These are phyloP conservation scores for Cladorrhinum sp. DNA, from an alignment of 2,329 filamentous ascomycete genomes.

Conservation along the genomic window DNA sequence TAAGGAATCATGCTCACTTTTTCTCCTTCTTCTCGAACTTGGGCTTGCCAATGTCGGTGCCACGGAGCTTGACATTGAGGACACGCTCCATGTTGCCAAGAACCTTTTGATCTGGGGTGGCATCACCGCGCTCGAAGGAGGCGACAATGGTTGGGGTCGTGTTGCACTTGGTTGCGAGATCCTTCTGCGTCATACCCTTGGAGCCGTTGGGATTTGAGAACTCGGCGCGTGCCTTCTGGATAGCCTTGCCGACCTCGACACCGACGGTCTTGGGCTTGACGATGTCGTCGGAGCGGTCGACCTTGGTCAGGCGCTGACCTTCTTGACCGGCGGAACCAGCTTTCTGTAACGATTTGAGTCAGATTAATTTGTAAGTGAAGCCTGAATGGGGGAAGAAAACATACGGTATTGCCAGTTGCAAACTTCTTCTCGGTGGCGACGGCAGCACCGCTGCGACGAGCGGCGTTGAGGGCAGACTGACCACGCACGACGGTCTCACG, in stretches of 20 bases:
- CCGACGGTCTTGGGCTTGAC: slow-evolving; percentile 94
- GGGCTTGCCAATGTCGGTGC: slow-evolving; percentile 69
- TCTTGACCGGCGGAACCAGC: slow-evolving; percentile 56
- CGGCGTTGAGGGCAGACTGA: slow-evolving; percentile 80
- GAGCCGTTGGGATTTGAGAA: slow-evolving; percentile 59
- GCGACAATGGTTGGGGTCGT: slow-evolving; percentile 75
- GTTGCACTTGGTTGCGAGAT: slow-evolving; percentile 83
- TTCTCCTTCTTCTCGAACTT: slow-evolving; percentile 35
- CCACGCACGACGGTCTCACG: slow-evolving; percentile 89
- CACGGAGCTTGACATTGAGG: slow-evolving; percentile 84
- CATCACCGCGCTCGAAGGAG: slow-evolving; percentile 80
- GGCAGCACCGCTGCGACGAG: slow-evolving; percentile 73
- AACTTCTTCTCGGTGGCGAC: slow-evolving; percentile 91
- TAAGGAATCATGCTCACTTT: slow-evolving; percentile 25
- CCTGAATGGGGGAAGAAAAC: slow-evolving; percentile 31
- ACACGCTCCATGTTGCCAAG: slow-evolving; percentile 74
- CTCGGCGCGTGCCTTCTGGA: slow-evolving; percentile 73
- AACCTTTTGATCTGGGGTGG: slow-evolving; percentile 78
- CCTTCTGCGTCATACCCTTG: slow-evolving; percentile 88
- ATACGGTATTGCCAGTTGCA: slow-evolving; percentile 72
- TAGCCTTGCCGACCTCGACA: slow-evolving; percentile 74
- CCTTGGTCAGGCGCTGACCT: slow-evolving; percentile 95
- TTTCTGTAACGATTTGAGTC: neutral
- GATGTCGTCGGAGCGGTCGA: slow-evolving; percentile 95
- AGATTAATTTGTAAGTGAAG: neutral